Evolutionary conservation across 495 filamentous ascomycete genomes (phyloP), one percentile per base, ranked within the genome.

Genomic region (Aspergillus ellipticus): DNA sequence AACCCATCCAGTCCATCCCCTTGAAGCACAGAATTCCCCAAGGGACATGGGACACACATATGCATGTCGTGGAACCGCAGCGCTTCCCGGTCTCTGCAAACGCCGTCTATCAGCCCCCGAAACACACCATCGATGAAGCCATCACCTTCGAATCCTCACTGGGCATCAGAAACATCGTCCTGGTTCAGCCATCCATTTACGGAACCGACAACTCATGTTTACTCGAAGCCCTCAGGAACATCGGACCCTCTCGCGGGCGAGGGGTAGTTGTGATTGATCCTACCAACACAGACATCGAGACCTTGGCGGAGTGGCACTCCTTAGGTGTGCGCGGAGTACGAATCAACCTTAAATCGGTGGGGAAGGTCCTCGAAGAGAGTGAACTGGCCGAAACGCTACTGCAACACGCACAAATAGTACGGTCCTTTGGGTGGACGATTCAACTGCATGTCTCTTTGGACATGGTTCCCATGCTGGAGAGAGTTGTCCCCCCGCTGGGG

Each of bases 161-260:
- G 0, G 69, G 74, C 1, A 61, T 80, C 9, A 58, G 70, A 42
- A 77, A 79, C 33, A 59, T 79, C 15, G 75, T 80, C 24, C 67
- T 81, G 43, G 78, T 82, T 5, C 79, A 81, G 49, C 78, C 78
- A 4, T 79, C 76, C 11, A 69, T 77, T 49, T 82, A 81, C 55
- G 79, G 77, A 42, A 66, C 64, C 19, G 75, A 82, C 59, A 81
- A 82, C 46, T 74, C 74, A n/a, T 82, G 78, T 57, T 66, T 80
- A 10, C 59, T 82, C 20, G 71, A 77, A 45, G 75, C 76, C 9
- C 66, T 81, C 5, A 47, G 55, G 16, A 57, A 59, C 46, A 43
- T 78, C 35, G 75, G 74, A 5, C 72, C 74, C 20, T 65, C 65
- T 26, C 67, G 70, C 54, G 77, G 76, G n/a, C 68, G 79, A 54